Evolutionary conservation across 495 filamentous ascomycete genomes (phyloP), one percentile per base, ranked within the genome.

Genomic region (Xylaria cubensis): DNA sequence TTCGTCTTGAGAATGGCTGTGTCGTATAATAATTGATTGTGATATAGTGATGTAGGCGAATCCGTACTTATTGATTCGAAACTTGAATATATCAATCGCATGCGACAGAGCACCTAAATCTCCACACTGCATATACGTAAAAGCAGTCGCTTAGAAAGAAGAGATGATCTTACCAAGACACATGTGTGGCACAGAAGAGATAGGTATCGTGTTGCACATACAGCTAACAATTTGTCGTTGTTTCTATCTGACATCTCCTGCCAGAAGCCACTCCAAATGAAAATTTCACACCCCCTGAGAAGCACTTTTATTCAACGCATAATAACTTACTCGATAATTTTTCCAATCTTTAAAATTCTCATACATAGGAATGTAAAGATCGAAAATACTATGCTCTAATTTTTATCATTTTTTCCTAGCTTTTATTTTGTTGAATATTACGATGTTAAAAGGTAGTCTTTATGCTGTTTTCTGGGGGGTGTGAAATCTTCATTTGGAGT

Each of bases 91-190:
- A 32, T 55, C 50, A 21, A 41, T 41, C 36, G 36, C 61, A 65
- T 65, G 63, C 63, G 63, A 34, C 42, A 48, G 42, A 34, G 34
- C 63, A 50, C 24, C 63, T 50, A 65, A 65, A 26, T 24, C 59
- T 21, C 19, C n/a, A 5, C 61, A 64, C 12, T 64, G 61, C 36
- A 19, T 2, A 39, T 39, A 34, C 32, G 29, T 61, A 39, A 1
- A 0, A 61, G 21, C 12, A 21, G 26, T 34, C 8, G 32, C 36
- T 36, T 59, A 26, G 21, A 55, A 12, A 56, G 51, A 56, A 26
- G 13, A 10, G 13, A 46, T 0, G 53, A 32, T 32, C 24, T 55
- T 53, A 7, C 51, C 51, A 5, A 24, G 53, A 56, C 26, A 32
- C 53, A 56, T 13, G 26, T 56, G 53, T 56, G 53, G 53, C 53